These are phyloP conservation scores for Pleurotus salmoneostramineus DNA, from an alignment of 768 basidiomycete genomes.

Conservation along the genomic window DNA sequence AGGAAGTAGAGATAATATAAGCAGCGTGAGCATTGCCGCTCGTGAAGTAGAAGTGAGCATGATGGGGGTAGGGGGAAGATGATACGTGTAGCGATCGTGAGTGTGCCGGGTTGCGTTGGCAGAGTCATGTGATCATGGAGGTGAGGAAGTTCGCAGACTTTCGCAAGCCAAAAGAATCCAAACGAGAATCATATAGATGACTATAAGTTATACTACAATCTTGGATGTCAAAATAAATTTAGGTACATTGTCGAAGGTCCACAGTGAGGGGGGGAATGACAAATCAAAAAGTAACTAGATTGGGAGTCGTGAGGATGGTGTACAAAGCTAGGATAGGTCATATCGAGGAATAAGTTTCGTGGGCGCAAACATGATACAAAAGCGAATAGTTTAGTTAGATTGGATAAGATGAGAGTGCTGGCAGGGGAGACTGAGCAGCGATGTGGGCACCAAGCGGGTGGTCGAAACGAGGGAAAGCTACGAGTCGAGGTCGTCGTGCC, in stretches of 20 bases:
- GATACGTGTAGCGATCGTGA: too few species aligned
- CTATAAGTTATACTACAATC: too few species aligned
- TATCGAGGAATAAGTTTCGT: not conserved
- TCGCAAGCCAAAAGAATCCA: too few species aligned
- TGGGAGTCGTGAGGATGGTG: not conserved
- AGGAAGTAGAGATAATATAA: constrained; percentile 26
- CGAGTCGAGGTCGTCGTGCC: constrained; percentile 16
- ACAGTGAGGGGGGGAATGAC: not conserved
- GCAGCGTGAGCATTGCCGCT: constrained; percentile 25
- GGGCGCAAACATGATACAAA: constrained; percentile 6
- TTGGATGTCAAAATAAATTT: not conserved
- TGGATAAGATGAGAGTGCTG: not conserved
- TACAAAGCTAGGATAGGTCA: constrained; percentile 1
- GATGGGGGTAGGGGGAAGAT: too few species aligned
- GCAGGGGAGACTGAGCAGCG: not conserved
- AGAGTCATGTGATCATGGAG: too few species aligned
- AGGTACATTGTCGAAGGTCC: not conserved
- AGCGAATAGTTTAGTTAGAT: constrained; percentile 1
- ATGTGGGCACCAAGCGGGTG: too few species aligned
- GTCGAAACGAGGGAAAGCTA: too few species aligned
- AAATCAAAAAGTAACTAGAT: constrained; percentile 6
- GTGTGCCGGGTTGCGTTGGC: too few species aligned
- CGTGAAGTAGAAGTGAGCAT: too few species aligned
- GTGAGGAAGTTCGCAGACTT: too few species aligned
- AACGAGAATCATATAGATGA: too few species aligned